A percentile compares a stretch with the other conserved stretches of the same genome.
These are phyloP conservation scores for Wickerhamiella vanderwaltii DNA, from an alignment of 805 yeast species.

Conservation along the genomic window DNA sequence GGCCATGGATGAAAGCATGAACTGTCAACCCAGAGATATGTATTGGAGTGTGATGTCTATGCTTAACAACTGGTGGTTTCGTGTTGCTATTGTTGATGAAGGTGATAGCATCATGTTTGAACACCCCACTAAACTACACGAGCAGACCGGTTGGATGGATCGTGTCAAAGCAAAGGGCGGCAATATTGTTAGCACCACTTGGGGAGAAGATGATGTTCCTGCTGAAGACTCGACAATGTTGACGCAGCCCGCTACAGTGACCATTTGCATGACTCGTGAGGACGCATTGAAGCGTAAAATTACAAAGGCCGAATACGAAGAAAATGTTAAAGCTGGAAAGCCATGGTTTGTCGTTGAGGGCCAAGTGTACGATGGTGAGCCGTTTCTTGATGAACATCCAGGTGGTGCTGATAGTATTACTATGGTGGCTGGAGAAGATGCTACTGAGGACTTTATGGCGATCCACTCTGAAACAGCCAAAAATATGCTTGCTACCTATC, in stretches of 20 bases:
- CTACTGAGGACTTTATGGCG: slow-evolving; percentile 28
- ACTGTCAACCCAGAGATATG: slow-evolving; percentile 29
- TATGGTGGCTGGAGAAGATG: slow-evolving; percentile 40
- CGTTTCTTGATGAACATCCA: slow-evolving; percentile 30
- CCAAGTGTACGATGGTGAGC: slow-evolving; percentile 30
- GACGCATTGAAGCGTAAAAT: slow-evolving; percentile 22
- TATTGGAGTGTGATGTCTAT: slow-evolving; percentile 31
- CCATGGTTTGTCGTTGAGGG: slow-evolving; percentile 28
- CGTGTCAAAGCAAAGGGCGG: slow-evolving; percentile 28
- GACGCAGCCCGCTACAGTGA: slow-evolving; percentile 21
- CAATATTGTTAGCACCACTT: slow-evolving; percentile 24
- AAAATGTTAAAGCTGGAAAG: slow-evolving; percentile 15
- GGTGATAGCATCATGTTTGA: slow-evolving; percentile 20
- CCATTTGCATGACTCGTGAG: slow-evolving; percentile 25
- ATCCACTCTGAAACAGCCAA: slow-evolving; percentile 70
- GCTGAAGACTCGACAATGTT: not conserved
- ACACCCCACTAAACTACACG: slow-evolving; percentile 16
- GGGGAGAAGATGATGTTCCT: slow-evolving; percentile 26
- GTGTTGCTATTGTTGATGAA: slow-evolving; percentile 23
- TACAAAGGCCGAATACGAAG: slow-evolving; percentile 18
- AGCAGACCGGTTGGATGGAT: slow-evolving; percentile 29
- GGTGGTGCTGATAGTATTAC: slow-evolving; percentile 39
- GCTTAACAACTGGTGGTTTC: slow-evolving; percentile 31
- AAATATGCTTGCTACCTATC: slow-evolving; percentile 47
- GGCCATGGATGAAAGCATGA: slow-evolving; percentile 31